Conservation (phyloP, 1,284 basidiomycete species). For the Pseudozyma sp. region DNA sequence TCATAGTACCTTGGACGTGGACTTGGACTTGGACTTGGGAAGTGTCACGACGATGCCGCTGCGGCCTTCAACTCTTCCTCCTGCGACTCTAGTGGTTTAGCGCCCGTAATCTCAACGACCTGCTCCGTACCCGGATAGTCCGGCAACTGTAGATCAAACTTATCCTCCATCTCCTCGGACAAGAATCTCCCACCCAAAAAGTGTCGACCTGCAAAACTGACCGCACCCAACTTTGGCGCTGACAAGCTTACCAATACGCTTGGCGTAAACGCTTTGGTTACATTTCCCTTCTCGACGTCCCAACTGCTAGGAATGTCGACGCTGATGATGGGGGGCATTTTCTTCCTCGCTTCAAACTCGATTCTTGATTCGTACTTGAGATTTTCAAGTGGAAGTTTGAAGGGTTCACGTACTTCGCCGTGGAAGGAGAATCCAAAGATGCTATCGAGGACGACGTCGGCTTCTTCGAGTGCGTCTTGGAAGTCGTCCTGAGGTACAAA, state of each 20-base stretch:
- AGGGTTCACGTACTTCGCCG: conserved; percentile 80
- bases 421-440: conserved; percentile 98
- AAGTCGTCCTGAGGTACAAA: conserved; percentile 72
- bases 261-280: conserved; percentile 75
- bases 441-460: conserved; percentile 90
- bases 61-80: conserved; percentile 10
- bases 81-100: conserved; percentile 28
- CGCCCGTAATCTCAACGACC: conserved; percentile 66
- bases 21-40: too few relatives aligned
- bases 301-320: conserved; percentile 97
- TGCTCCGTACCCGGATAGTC: conserved; percentile 60
- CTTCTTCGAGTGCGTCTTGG: conserved; percentile 72
- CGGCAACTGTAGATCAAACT: conserved; percentile 56
- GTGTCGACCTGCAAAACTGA: conserved; percentile 80
- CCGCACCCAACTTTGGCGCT: conserved; percentile 89
- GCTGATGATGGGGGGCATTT: conserved; percentile 63
- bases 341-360: conserved; percentile 56
- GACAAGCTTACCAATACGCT: conserved; percentile 89
- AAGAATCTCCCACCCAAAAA: conserved; percentile 94
- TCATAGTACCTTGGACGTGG: neutral
- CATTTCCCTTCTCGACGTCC: conserved; percentile 83
- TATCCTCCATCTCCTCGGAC: conserved; percentile 70
- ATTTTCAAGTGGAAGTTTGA: conserved; percentile 79
- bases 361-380: conserved; percentile 70
- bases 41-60: neutral